phyloP scores from a whole-genome alignment of 495 filamentous ascomycete species.

The Aspergillus panamensis region DNA sequence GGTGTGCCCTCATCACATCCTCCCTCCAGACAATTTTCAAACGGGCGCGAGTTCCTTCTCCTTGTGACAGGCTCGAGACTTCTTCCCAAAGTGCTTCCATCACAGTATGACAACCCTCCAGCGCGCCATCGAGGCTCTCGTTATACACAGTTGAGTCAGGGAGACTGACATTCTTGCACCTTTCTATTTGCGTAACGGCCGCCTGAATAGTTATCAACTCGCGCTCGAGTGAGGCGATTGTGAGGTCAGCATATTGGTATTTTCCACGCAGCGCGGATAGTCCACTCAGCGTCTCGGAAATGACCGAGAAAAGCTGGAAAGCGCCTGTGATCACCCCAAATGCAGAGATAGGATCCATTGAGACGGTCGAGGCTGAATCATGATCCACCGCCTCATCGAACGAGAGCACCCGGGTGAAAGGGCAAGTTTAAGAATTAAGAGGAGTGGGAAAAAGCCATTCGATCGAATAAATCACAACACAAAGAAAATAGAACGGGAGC shows the following conservation, averaged over 20 bases:
- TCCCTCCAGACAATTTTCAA: slow-evolving; percentile 42
- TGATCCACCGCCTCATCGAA: not conserved
- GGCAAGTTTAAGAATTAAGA: not conserved
- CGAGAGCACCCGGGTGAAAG: not conserved
- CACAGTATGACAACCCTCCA: slow-evolving; percentile 39
- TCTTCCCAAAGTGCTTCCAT: slow-evolving; percentile 42
- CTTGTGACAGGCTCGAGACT: slow-evolving; percentile 33
- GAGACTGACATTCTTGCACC: slow-evolving; percentile 35
- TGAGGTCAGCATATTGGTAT: slow-evolving; percentile 41
- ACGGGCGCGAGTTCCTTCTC: slow-evolving; percentile 24
- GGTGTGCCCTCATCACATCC: slow-evolving; percentile 39
- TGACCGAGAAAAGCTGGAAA: slow-evolving; percentile 30
- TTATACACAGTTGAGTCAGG: slow-evolving; percentile 30
- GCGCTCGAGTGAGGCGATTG: slow-evolving; percentile 39
- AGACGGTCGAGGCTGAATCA: not conserved
- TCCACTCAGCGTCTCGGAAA: slow-evolving; percentile 33
- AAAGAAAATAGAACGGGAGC: not conserved
- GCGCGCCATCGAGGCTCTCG: slow-evolving; percentile 34
- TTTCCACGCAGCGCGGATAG: slow-evolving; percentile 35
- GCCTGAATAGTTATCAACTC: slow-evolving; percentile 40
- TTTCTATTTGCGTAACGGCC: slow-evolving; percentile 39
- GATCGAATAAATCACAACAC: not conserved
- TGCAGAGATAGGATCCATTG: slow-evolving; percentile 35
- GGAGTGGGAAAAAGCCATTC: not conserved
- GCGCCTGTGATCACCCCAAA: slow-evolving; percentile 31